Percentiles rank a stretch among this genome's conserved stretches.
phyloP scores from a whole-genome alignment of 768 basidiomycete genomes.

The Tricholoma saponaceum region DNA sequence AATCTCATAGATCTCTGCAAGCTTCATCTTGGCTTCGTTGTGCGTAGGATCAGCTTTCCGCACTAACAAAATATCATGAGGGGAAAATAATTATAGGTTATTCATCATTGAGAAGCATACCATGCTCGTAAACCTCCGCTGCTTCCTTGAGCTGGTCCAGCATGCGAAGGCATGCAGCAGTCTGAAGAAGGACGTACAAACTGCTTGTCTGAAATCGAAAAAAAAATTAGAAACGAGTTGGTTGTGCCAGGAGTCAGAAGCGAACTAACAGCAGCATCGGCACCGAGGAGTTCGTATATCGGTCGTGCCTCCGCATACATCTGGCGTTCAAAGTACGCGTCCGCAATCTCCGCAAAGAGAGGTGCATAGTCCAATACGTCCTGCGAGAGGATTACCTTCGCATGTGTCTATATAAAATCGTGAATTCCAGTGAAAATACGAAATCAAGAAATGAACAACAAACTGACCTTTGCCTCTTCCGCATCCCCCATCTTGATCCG shows the following conservation, averaged over 20 bases:
- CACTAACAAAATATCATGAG: constrained; percentile 41
- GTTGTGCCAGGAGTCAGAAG: background rate
- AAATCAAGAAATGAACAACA: constrained; percentile 1
- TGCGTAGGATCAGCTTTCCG: constrained; percentile 68
- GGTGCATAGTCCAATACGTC: constrained; percentile 76
- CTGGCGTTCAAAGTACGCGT: constrained; percentile 74
- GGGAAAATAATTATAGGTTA: background rate
- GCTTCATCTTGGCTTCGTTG: constrained; percentile 82
- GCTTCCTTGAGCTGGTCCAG: constrained; percentile 73
- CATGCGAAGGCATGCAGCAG: constrained; percentile 79
- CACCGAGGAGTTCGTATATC: constrained; percentile 76
- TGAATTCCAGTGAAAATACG: background rate
- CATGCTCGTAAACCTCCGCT: constrained; percentile 77
- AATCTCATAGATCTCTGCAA: constrained; percentile 89
- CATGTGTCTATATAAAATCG: constrained; percentile 57
- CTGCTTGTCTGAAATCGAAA: constrained; percentile 57
- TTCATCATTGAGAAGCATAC: constrained; percentile 34
- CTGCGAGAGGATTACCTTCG: constrained; percentile 62
- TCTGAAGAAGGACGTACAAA: constrained; percentile 66
- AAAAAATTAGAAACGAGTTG: background rate
- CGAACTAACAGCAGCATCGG: constrained; percentile 60
- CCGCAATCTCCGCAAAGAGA: constrained; percentile 80
- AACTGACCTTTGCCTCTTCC: constrained; percentile 79
- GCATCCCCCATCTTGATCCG: constrained; percentile 76
- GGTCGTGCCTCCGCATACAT: constrained; percentile 76